Conservation (phyloP, 2,329 filamentous ascomycete genomes). For the Hypocreales sp. region DNA sequence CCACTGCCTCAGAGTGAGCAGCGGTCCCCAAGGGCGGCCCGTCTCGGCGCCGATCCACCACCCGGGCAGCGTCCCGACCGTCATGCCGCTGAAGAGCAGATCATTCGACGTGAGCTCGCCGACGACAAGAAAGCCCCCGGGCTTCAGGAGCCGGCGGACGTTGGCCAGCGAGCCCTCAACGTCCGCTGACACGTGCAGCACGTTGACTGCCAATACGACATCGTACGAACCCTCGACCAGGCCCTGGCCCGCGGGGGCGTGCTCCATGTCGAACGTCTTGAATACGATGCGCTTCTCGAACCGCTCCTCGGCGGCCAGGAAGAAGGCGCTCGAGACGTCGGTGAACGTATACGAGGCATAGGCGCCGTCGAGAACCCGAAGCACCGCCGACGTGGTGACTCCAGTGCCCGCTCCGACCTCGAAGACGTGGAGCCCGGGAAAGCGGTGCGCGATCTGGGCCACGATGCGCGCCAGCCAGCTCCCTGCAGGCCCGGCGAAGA, state of each 20-base stretch:
- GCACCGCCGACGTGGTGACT: conserved; percentile 19
- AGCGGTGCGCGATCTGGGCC: conserved; percentile 17
- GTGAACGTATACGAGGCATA: conserved; percentile 26
- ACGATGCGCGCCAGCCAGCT: not conserved
- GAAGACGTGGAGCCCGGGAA: conserved; percentile 23
- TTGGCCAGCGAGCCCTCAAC: conserved; percentile 12
- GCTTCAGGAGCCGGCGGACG: conserved; percentile 19
- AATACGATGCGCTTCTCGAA: conserved; percentile 5
- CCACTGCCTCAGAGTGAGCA: conserved; percentile 1
- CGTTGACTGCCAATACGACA: conserved; percentile 17
- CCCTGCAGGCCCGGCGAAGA: not conserved
- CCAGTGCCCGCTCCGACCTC: conserved; percentile 26
- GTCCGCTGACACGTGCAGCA: conserved; percentile 4
- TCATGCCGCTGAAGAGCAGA: not conserved
- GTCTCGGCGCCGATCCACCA: conserved; percentile 12
- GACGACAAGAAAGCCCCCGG: conserved; percentile 28
- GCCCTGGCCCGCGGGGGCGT: conserved; percentile 11
- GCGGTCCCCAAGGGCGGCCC: not conserved
- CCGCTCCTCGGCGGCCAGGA: conserved; percentile 15
- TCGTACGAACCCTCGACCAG: conserved; percentile 16
- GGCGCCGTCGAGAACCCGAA: conserved; percentile 12
- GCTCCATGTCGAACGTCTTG: conserved; percentile 8
- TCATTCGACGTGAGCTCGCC: conserved; percentile 17
- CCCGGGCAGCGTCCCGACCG: conserved; percentile 8
- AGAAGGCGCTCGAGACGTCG: conserved; percentile 23